Base-by-base conservation (phyloP, 2,329 filamentous ascomycete genomes). In the Tolypocladium pustulatum region DNA sequence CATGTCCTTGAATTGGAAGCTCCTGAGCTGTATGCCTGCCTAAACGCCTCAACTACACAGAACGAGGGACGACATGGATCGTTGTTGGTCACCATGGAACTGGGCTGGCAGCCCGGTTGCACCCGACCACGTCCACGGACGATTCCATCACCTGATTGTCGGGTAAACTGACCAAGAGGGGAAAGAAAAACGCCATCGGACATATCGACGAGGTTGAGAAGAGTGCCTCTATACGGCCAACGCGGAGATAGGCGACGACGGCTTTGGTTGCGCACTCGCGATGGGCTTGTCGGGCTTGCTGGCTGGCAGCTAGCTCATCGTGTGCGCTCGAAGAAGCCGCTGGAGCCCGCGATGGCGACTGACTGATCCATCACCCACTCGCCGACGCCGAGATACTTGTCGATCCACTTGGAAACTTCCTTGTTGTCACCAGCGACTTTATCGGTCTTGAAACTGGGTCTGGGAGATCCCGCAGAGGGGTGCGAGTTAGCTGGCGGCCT, bases 301-400 rank as follows among this genome's bases (percentile, higher is more conserved):
- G 9, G 46, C 27, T n/a, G 17, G 46, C 43, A 30, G 46, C 54
- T 17, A 54, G n/a, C n/a, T 79, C 78, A 95, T 78, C 92, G 84
- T 73, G 85, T 92, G 69, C 94, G 84, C 78, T 97, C 92, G 72
- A 99, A 99, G 76, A 86, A 99, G 61, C 87, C 83, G 71, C 90
- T 95, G 55, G 89, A 87, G 49, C 91, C 89, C 71, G 96, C 90
- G 59, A 97, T 84, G 46, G 92, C 92, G 37, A 97, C 91, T 36
- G 91, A 95, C 78, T 95, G 89, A 74, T 99, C 94, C 91, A 99
- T 96, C 64, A 97, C 89, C 85, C 91, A 96, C 78, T 99, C 94
- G 67, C 94, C 94, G 22, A 97, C 87, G 62, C 91, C 91, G 51
- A 97, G 85, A 73, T 97, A 97, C 72, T 88, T 93, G 69, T 93